phyloP scores from a whole-genome alignment of 257 asterid species.

The Galeopsis tetrahit region DNA sequence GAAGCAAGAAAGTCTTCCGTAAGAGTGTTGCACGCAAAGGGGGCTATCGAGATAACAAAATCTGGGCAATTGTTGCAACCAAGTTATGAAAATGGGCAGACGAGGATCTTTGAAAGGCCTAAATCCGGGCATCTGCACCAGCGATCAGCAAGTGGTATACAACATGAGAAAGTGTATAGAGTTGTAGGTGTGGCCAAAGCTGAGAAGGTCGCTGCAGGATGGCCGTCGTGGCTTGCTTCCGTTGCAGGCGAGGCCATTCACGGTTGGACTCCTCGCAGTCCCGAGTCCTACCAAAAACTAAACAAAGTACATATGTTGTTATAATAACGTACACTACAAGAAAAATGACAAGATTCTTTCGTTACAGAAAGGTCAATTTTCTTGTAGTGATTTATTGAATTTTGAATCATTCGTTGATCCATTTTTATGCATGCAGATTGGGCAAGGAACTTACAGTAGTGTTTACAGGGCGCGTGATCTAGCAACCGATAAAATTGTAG shows the following conservation, averaged over 20 bases:
- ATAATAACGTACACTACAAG: too few relatives aligned
- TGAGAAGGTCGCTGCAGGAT: slow-evolving; percentile 76
- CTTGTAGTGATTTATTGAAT: background rate
- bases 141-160: background rate
- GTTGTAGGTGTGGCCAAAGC: slow-evolving; percentile 51
- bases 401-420: background rate
- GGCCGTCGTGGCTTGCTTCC: slow-evolving; percentile 90
- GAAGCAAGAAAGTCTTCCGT: slow-evolving; percentile 25
- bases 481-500: slow-evolving; percentile 58
- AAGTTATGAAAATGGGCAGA: background rate
- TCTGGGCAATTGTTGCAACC: slow-evolving; percentile 39
- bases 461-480: slow-evolving; percentile 86
- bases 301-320: slow-evolving; percentile 68
- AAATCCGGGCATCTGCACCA: too few relatives aligned
- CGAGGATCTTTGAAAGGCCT: too few relatives aligned
- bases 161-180: slow-evolving; percentile 40
- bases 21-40: too few relatives aligned
- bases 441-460: slow-evolving; percentile 91
- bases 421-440: slow-evolving; percentile 57
- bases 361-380: too few relatives aligned
- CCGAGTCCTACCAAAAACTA: slow-evolving; percentile 71
- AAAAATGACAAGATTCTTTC: too few relatives aligned
- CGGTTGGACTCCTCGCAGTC: slow-evolving; percentile 83
- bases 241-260: slow-evolving; percentile 88
- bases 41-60: background rate